phyloP scores from a whole-genome alignment of 1,139 yeast genomes.

The Taphrina communis region DNA sequence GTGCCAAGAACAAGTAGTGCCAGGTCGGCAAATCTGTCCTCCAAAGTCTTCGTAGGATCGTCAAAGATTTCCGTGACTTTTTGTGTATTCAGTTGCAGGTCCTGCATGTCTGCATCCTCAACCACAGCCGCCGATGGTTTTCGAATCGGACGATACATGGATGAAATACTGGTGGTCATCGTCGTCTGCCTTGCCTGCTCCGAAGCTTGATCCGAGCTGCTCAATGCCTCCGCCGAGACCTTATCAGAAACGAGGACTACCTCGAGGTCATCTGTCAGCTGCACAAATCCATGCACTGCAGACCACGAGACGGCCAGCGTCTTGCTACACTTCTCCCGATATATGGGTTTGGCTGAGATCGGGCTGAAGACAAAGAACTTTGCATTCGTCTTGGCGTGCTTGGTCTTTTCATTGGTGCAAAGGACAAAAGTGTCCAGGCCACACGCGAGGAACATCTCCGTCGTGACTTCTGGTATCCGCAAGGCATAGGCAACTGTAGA shows the following conservation, averaged over 20 bases:
- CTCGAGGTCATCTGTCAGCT: constrained; percentile 18
- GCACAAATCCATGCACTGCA: constrained; percentile 5
- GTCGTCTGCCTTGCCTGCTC: neutral
- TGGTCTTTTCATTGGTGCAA: constrained; percentile 22
- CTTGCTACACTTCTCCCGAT: constrained; percentile 27
- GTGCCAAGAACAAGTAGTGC: constrained; percentile 20
- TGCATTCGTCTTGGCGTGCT: constrained; percentile 14
- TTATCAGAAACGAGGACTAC: constrained; percentile 3
- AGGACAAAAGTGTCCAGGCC: neutral
- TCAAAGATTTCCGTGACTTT: constrained; percentile 9
- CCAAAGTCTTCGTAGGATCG: constrained; percentile 15
- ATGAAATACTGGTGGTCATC: neutral
- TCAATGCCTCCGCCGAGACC: neutral
- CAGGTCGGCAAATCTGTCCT: constrained; percentile 11
- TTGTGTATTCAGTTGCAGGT: constrained; percentile 7
- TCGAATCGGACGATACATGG: constrained; percentile 6
- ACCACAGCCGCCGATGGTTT: neutral
- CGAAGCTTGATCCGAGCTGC: neutral
- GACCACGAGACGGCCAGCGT: constrained; percentile 24
- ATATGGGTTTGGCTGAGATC: constrained; percentile 27
- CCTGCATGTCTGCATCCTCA: constrained; percentile 27
- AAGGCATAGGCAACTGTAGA: constrained; percentile 20
- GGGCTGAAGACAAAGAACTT: constrained; percentile 37
- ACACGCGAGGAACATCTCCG: constrained; percentile 6
- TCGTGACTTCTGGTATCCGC: constrained; percentile 26